Percentiles rank a stretch among this genome's conserved stretches.
These are phyloP conservation scores for Fusarium pseudograminearum DNA, from an alignment of 2,329 filamentous ascomycete genomes.

Conservation along the genomic window DNA sequence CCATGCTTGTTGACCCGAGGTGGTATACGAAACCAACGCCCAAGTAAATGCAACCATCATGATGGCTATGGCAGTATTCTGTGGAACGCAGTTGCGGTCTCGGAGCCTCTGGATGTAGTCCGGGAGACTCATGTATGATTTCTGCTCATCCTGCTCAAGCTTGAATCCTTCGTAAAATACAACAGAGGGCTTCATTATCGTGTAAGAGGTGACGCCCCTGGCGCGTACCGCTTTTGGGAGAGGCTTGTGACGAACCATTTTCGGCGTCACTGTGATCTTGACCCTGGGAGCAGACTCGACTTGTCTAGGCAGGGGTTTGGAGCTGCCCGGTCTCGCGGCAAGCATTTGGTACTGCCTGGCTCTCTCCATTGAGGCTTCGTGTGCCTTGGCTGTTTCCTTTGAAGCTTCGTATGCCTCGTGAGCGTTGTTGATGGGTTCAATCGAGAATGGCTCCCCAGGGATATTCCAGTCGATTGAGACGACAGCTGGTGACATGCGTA, in stretches of 20 bases:
- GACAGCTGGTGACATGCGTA: conserved; percentile 44
- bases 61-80: conserved; percentile 19
- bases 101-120: conserved; percentile 40
- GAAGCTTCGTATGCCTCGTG: conserved; percentile 36
- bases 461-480: conserved; percentile 46
- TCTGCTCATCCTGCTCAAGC: conserved; percentile 40
- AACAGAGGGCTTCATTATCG: conserved; percentile 45
- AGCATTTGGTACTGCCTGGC: background rate
- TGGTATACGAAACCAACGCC: conserved; percentile 14
- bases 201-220: conserved; percentile 37
- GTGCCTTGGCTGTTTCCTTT: conserved; percentile 9
- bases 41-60: conserved; percentile 16
- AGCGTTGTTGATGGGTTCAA: conserved; percentile 41
- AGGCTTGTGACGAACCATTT: conserved; percentile 41
- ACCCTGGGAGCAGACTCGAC: conserved; percentile 43
- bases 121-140: conserved; percentile 32
- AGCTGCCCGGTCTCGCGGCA: background rate
- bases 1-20: conserved; percentile 25
- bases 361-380: conserved; percentile 2
- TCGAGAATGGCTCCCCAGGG: conserved; percentile 47
- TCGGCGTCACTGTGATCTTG: conserved; percentile 50
- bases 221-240: conserved; percentile 7
- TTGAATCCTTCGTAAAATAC: conserved; percentile 49
- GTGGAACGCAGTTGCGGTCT: conserved; percentile 26
- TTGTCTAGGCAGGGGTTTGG: background rate